These are phyloP conservation scores for Mycena olivaceomarginata DNA, from an alignment of 768 basidiomycete genomes.

Conservation along the genomic window DNA sequence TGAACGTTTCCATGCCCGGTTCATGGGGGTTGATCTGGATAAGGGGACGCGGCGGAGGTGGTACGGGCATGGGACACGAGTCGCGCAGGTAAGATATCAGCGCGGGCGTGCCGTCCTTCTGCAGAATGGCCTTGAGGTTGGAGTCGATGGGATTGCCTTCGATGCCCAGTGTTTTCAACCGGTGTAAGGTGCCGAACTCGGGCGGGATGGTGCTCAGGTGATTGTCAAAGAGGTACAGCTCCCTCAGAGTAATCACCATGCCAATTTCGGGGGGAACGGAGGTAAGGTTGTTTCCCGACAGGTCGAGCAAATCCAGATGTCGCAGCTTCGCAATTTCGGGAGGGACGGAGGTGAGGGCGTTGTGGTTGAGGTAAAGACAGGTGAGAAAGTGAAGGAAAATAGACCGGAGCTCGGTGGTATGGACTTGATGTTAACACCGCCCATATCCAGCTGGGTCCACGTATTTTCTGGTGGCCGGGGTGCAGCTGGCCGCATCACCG, in stretches of 20 bases:
- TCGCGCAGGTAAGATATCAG: slow-evolving; percentile 95
- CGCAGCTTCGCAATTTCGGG: slow-evolving; percentile 89
- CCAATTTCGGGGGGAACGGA: slow-evolving; percentile 92
- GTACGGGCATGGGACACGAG: slow-evolving; percentile 86
- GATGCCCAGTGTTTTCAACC: slow-evolving; percentile 94
- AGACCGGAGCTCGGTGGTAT: slow-evolving; percentile 86
- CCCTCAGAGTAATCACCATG: slow-evolving; percentile 91
- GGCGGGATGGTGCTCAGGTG: slow-evolving; percentile 88
- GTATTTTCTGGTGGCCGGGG: slow-evolving; percentile 82
- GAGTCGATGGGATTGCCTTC: slow-evolving; percentile 97
- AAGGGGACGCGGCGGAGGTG: slow-evolving; percentile 88
- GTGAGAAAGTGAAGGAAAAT: slow-evolving; percentile 94
- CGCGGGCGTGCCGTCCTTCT: slow-evolving; percentile 95
- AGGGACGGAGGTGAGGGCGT: slow-evolving; percentile 86
- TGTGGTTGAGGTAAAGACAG: slow-evolving; percentile 98
- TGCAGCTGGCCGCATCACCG: slow-evolving; percentile 76
- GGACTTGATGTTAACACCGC: slow-evolving; percentile 95
- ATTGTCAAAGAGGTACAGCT: slow-evolving; percentile 97
- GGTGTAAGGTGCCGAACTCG: slow-evolving; percentile 93
- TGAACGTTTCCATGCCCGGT: slow-evolving; percentile 84
- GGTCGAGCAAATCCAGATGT: slow-evolving; percentile 92
- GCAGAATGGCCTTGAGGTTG: slow-evolving; percentile 84
- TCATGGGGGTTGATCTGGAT: slow-evolving; percentile 76
- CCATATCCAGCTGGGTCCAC: slow-evolving; percentile 97
- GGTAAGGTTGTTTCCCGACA: slow-evolving; percentile 90